A percentile compares a stretch with the other conserved stretches of the same genome.
phyloP scores from a whole-genome alignment of 2,329 filamentous ascomycete species.

The Fonsecaea erecta region DNA sequence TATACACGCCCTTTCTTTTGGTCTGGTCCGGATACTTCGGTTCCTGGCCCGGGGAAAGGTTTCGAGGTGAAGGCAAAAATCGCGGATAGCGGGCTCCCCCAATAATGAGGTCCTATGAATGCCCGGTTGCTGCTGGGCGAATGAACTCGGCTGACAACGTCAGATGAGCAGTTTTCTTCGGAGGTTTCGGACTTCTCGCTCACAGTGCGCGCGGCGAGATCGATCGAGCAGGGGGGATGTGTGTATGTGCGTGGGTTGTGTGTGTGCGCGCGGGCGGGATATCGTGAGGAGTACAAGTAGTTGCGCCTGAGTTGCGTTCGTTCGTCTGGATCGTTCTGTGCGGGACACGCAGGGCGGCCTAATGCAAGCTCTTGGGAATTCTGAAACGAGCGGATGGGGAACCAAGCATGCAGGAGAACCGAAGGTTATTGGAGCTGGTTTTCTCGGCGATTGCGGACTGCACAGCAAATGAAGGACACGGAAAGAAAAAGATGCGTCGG shows the following conservation, averaged over 20 bases:
- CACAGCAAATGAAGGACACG: no score
- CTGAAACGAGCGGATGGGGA: conserved; percentile 15
- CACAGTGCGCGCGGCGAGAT: no score
- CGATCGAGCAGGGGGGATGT: no score
- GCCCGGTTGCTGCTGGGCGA: background rate
- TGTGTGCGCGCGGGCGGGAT: background rate
- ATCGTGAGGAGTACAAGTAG: no score
- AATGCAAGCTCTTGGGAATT: conserved; percentile 18
- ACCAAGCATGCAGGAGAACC: conserved; percentile 12
- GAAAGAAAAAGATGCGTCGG: background rate
- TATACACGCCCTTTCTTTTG: no score
- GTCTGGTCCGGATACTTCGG: conserved; percentile 15
- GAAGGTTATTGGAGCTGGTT: background rate
- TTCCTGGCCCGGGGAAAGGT: conserved; percentile 8
- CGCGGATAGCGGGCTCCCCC: conserved; percentile 1
- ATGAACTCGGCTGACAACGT: background rate
- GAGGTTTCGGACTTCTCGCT: background rate
- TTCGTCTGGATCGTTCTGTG: no score
- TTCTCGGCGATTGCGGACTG: no score
- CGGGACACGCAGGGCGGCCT: conserved; percentile 3
- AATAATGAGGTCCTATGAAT: conserved; percentile 2
- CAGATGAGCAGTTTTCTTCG: conserved; percentile 11
- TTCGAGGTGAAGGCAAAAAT: conserved; percentile 1
- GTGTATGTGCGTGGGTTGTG: no score
- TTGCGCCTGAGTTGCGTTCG: conserved; percentile 1